These are phyloP conservation scores for Striga hermonthica DNA, from an alignment of 305 asterid species.

Conservation along the genomic window DNA sequence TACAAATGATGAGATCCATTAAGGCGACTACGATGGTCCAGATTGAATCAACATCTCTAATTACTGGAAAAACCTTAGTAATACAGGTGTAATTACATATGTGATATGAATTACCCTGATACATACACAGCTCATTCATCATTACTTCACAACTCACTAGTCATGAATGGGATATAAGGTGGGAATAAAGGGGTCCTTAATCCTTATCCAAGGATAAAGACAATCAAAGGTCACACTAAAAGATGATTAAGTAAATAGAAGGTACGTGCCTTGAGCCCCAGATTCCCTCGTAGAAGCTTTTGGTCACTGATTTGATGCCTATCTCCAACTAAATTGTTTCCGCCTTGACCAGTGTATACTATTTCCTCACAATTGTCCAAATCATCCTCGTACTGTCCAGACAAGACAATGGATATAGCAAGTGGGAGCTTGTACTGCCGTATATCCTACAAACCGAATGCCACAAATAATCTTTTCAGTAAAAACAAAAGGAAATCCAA, in stretches of 20 bases:
- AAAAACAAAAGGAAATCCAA: conserved; percentile 1
- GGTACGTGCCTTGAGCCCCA: conserved; percentile 62
- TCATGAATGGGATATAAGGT: conserved; percentile 5
- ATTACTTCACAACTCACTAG: neutral
- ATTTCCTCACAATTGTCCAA: conserved; percentile 71
- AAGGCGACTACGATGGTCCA: neutral
- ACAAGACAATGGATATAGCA: conserved; percentile 66
- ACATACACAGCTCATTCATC: conserved; percentile 19
- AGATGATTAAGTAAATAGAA: conserved; percentile 16
- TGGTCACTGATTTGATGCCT: conserved; percentile 73
- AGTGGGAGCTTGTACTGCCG: conserved; percentile 49
- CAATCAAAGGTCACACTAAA: neutral
- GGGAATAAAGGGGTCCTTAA: conserved; percentile 11
- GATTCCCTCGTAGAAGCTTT: conserved; percentile 64
- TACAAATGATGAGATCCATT: neutral
- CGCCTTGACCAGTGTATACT: conserved; percentile 97
- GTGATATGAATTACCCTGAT: conserved; percentile 6
- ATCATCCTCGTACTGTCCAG: conserved; percentile 93
- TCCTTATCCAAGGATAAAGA: conserved; percentile 1
- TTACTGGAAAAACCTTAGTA: conserved; percentile 10
- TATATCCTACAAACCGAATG: conserved; percentile 42
- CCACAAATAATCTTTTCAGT: neutral
- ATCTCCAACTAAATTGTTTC: conserved; percentile 72
- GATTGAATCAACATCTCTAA: neutral
- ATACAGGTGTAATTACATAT: conserved; percentile 12